phyloP scores from a whole-genome alignment of 2,329 filamentous ascomycete species.

The Calonectria crousiana region DNA sequence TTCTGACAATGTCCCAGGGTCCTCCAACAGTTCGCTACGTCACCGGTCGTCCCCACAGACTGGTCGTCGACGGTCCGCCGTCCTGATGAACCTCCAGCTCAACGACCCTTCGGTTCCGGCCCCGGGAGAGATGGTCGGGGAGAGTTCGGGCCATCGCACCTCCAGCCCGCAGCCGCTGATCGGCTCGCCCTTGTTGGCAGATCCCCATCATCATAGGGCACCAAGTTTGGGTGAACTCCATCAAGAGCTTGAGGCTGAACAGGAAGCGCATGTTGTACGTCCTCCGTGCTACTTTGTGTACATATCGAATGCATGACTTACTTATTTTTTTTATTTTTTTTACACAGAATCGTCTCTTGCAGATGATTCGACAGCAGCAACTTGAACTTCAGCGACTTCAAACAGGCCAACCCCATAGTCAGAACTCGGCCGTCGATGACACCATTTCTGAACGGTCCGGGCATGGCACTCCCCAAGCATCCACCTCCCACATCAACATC shows the following conservation, averaged over 20 bases:
- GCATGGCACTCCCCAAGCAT: constrained; percentile 50
- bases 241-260: constrained; percentile 83
- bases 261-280: constrained; percentile 80
- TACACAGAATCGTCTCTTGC: constrained; percentile 78
- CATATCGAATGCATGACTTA: constrained; percentile 23
- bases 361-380: constrained; percentile 83
- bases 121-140: constrained; percentile 76
- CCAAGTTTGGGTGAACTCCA: constrained; percentile 83
- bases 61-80: constrained; percentile 73
- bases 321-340: background rate
- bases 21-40: constrained; percentile 66
- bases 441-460: constrained; percentile 62
- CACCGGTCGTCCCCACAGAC: constrained; percentile 59
- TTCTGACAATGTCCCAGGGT: constrained; percentile 51
- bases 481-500: constrained; percentile 49
- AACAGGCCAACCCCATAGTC: constrained; percentile 52
- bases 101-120: constrained; percentile 77
- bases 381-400: constrained; percentile 75
- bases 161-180: constrained; percentile 61
- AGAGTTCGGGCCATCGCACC: constrained; percentile 47
- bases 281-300: background rate
- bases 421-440: constrained; percentile 59
- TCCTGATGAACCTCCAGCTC: constrained; percentile 79
- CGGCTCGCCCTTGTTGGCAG: constrained; percentile 60
- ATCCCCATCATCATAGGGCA: constrained; percentile 74